phyloP scores from a whole-genome alignment of 1,284 basidiomycete species.

The Ceratobasidium sp. region DNA sequence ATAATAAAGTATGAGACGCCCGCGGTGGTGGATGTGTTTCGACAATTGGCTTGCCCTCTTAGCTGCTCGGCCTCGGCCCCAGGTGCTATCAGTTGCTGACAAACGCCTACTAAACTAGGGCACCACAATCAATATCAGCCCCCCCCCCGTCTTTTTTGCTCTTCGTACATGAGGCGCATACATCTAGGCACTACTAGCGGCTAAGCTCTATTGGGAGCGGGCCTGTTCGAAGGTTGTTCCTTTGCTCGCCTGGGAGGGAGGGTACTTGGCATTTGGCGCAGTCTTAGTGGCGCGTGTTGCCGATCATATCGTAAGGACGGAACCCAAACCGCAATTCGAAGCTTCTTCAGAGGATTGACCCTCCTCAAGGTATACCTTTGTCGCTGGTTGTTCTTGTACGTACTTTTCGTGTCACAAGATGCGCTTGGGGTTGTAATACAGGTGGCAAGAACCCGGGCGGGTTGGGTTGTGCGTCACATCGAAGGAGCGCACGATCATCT shows the following conservation, averaged over 20 bases:
- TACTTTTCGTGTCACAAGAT: conserved; percentile 19
- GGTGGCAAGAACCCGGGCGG: background rate
- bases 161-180: conserved; percentile 21
- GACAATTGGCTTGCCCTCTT: conserved; percentile 16
- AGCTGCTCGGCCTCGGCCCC: conserved; percentile 26
- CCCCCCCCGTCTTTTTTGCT: background rate
- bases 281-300: background rate
- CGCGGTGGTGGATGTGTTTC: conserved; percentile 26
- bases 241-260: background rate
- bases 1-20: too few relatives aligned
- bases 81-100: conserved; percentile 21
- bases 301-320: background rate
- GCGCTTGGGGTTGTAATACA: background rate
- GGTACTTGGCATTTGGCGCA: background rate
- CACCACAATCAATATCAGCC: conserved; percentile 19
- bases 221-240: background rate
- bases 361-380: background rate
- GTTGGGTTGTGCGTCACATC: background rate
- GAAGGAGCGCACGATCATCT: background rate
- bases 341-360: conserved; percentile 23
- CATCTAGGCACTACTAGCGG: conserved; percentile 2
- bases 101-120: conserved; percentile 16
- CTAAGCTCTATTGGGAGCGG: background rate
- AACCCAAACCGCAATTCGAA: too few relatives aligned
- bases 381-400: background rate